Evolutionary conservation across 805 yeast species (phyloP).

Genomic region (Yamadazyma sp.): DNA sequence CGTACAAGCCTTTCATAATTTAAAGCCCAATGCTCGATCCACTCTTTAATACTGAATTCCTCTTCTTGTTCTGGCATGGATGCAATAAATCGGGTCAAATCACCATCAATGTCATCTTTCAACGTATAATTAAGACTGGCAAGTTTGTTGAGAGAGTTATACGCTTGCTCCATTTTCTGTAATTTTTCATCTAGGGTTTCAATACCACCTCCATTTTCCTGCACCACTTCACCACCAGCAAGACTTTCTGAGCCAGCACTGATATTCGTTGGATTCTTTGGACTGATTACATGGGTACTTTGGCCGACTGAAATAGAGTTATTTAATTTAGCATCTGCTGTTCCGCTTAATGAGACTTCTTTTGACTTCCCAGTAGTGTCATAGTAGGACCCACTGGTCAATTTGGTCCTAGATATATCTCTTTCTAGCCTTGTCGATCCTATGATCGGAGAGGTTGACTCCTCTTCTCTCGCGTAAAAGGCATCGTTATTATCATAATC

Average conservation of each 20-base stretch:
- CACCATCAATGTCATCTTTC: constrained; percentile 65
- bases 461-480: not conserved
- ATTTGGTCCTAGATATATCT: not conserved
- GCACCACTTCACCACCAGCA: too few relatives aligned
- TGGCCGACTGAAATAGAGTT: too few relatives aligned
- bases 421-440: constrained; percentile 3
- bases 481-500: too few relatives aligned
- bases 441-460: not conserved
- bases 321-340: too few relatives aligned
- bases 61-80: constrained; percentile 71
- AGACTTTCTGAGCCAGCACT: too few relatives aligned
- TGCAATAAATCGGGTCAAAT: constrained; percentile 59
- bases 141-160: constrained; percentile 33
- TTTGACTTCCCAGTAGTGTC: not conserved
- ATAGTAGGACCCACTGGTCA: not conserved
- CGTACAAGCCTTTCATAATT: constrained; percentile 51
- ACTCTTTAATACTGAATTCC: constrained; percentile 66
- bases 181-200: constrained; percentile 19
- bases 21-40: constrained; percentile 59
- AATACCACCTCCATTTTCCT: too few relatives aligned
- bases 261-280: too few relatives aligned
- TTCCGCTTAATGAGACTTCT: too few relatives aligned
- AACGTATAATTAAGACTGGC: constrained; percentile 41
- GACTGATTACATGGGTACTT: too few relatives aligned
- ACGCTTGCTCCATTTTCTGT: constrained; percentile 33